Evolutionary conservation across 345 rosid genomes (phyloP).

Genomic region (Populus deltoides): DNA sequence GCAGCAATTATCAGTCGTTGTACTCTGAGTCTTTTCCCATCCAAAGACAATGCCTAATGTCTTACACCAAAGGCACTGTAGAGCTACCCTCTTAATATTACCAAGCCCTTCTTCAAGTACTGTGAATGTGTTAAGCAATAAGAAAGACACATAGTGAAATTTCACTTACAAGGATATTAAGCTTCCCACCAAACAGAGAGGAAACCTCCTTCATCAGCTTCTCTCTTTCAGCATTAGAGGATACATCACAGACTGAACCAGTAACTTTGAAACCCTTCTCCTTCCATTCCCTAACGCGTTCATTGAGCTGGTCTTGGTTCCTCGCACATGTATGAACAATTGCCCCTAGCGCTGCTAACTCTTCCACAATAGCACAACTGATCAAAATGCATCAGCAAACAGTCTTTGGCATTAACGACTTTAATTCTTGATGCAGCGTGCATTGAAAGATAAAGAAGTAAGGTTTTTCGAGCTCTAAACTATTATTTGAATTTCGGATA

Average conservation of each 20-base stretch:
- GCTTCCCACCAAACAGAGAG: background rate
- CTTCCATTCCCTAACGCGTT: background rate
- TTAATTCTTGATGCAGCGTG: background rate
- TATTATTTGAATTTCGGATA: too few relatives aligned
- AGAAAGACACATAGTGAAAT: background rate
- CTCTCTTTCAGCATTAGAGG: background rate
- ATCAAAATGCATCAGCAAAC: background rate
- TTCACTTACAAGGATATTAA: background rate
- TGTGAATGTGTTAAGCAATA: background rate
- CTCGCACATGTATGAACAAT: background rate
- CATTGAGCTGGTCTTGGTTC: background rate
- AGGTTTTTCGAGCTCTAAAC: too few relatives aligned
- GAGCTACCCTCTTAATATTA: too few relatives aligned
- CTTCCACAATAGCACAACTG: constrained; percentile 1
- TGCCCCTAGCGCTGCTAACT: background rate
- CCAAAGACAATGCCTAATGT: too few relatives aligned
- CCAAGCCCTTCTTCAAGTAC: too few relatives aligned
- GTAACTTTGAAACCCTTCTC: background rate
- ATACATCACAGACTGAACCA: background rate
- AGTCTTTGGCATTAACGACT: background rate
- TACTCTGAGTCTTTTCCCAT: too few relatives aligned
- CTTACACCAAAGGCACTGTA: too few relatives aligned
- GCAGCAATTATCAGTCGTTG: too few relatives aligned
- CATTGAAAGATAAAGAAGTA: too few relatives aligned
- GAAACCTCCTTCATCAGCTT: background rate